A percentile compares a stretch with the other conserved stretches of the same genome.
These are phyloP conservation scores for Eucalyptus erythrocorys DNA, from an alignment of 345 rosid genomes.

Conservation along the genomic window DNA sequence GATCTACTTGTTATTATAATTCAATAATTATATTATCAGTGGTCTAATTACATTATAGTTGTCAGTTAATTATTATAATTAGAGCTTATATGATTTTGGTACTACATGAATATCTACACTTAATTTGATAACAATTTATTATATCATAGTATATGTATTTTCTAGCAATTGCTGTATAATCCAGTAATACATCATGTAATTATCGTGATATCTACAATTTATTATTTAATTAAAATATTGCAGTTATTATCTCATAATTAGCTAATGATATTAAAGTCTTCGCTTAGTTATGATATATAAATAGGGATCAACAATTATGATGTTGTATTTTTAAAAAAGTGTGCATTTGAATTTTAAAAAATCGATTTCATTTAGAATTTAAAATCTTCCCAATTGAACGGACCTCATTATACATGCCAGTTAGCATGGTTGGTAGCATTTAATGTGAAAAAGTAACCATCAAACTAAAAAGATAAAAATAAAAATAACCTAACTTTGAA, in stretches of 20 bases:
- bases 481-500: not conserved
- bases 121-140: not conserved
- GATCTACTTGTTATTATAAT: not conserved
- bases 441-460: not conserved
- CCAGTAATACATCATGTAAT: not conserved
- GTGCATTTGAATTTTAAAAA: not conserved
- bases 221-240: not conserved
- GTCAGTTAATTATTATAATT: too few species aligned
- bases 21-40: too few species aligned
- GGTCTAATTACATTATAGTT: not conserved
- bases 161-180: not conserved
- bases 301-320: too few species aligned
- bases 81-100: not conserved
- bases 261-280: not conserved
- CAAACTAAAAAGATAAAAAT: not conserved
- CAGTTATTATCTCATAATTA: not conserved
- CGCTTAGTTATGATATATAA: not conserved
- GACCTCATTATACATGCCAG: not conserved
- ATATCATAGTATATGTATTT: not conserved
- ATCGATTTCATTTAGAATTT: not conserved
- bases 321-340: too few species aligned
- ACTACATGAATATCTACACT: not conserved
- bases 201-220: not conserved
- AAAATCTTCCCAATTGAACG: not conserved
- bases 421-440: not conserved